phyloP scores from a whole-genome alignment of 2,329 filamentous ascomycete genomes.

The Stemphylium beticola region DNA sequence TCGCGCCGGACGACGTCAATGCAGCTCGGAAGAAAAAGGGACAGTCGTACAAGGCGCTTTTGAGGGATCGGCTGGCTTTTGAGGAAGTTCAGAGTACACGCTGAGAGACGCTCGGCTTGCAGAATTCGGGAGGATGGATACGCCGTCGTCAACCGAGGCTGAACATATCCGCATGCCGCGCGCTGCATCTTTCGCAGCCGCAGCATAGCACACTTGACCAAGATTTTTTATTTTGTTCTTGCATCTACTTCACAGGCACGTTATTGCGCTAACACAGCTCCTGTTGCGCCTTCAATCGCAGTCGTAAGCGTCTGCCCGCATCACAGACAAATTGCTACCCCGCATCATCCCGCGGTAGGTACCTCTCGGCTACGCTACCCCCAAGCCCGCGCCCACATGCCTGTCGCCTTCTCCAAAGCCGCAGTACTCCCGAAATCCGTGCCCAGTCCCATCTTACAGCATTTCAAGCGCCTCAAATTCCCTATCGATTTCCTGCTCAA shows the following conservation, averaged over 20 bases:
- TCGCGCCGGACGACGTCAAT: conserved; percentile 40
- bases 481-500: too few relatives aligned
- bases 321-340: conserved; percentile 14
- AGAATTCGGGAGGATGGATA: conserved; percentile 31
- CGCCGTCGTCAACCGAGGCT: conserved; percentile 44
- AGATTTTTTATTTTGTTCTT: background rate
- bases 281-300: background rate
- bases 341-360: conserved; percentile 14
- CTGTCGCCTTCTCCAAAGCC: background rate
- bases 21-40: conserved; percentile 38
- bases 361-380: conserved; percentile 9
- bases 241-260: background rate
- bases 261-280: background rate
- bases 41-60: conserved; percentile 44
- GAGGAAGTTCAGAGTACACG: conserved; percentile 26
- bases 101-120: conserved; percentile 33
- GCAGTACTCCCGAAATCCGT: background rate
- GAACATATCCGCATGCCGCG: conserved; percentile 6
- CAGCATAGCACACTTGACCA: background rate
- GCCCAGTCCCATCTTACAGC: too few relatives aligned
- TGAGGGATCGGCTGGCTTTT: conserved; percentile 27
- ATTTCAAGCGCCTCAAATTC: too few relatives aligned
- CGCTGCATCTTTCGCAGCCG: background rate
- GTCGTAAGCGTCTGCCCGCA: background rate
- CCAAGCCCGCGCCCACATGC: background rate